A percentile compares a stretch with the other conserved stretches of the same genome.
Evolutionary conservation across 345 rosid species (phyloP).

Genomic region (Pistacia atlantica): DNA sequence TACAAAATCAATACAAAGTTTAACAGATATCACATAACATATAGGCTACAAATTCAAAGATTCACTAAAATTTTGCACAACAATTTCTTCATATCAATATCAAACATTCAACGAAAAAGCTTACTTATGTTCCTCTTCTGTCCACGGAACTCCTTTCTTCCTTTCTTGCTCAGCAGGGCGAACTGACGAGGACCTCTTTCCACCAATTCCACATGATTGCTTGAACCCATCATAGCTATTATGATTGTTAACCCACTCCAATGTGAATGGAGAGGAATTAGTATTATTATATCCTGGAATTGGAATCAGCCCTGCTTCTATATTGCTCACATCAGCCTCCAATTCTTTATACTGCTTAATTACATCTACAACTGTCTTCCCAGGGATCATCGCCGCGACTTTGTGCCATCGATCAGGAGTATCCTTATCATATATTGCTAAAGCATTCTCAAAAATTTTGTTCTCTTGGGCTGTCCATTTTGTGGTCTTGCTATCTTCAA

Average conservation of each 20-base stretch:
- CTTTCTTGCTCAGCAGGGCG: slow-evolving; percentile 78
- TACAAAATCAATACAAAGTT: background rate
- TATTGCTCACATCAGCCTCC: slow-evolving; percentile 65
- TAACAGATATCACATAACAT: background rate
- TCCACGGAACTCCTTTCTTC: slow-evolving; percentile 99
- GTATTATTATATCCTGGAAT: slow-evolving; percentile 47
- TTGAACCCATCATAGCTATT: slow-evolving; percentile 51
- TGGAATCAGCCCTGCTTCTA: slow-evolving; percentile 69
- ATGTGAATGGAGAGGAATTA: slow-evolving; percentile 49
- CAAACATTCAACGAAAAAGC: background rate
- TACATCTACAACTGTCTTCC: slow-evolving; percentile 66
- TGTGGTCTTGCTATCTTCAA: slow-evolving; percentile 47
- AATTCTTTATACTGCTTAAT: slow-evolving; percentile 62
- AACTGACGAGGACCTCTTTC: slow-evolving; percentile 62
- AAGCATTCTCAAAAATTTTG: slow-evolving; percentile 83
- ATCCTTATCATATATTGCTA: slow-evolving; percentile 70
- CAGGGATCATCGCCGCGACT: slow-evolving; percentile 66
- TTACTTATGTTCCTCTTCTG: slow-evolving; percentile 98
- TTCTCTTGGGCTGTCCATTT: slow-evolving; percentile 83
- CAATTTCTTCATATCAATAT: too few species aligned
- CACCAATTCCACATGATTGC: slow-evolving; percentile 51
- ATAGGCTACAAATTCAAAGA: background rate
- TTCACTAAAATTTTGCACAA: background rate
- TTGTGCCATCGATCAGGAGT: slow-evolving; percentile 65
- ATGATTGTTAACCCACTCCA: slow-evolving; percentile 52